Percentiles rank a stretch among this genome's conserved stretches.
These are phyloP conservation scores for Apocynum venetum DNA, from an alignment of 257 asterid genomes.

Conservation along the genomic window DNA sequence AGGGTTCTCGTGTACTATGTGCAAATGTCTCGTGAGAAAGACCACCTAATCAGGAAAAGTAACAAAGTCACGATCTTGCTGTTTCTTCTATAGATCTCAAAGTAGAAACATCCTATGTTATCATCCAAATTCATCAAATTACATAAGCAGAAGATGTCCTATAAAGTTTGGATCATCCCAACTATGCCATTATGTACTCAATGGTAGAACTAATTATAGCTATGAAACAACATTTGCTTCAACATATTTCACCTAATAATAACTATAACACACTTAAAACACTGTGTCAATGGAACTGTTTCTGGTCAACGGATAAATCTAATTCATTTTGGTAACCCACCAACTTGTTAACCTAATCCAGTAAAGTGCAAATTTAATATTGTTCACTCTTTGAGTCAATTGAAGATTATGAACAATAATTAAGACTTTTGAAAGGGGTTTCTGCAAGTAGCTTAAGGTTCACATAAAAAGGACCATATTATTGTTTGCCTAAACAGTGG, in stretches of 20 bases:
- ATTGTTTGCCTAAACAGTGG: no score
- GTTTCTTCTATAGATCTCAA: background rate
- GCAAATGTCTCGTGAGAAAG: background rate
- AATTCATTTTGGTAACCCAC: background rate
- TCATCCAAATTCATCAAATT: background rate
- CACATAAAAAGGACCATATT: background rate
- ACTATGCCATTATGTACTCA: no score
- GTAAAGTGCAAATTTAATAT: background rate
- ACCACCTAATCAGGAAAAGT: background rate
- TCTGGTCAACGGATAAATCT: no score
- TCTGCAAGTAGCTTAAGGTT: background rate
- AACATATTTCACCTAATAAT: no score
- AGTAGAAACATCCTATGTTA: background rate
- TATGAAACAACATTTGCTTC: no score
- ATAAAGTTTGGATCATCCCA: no score
- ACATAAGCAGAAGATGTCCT: background rate
- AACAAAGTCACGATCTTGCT: background rate
- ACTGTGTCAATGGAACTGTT: no score
- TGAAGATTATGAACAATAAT: no score
- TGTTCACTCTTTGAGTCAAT: background rate
- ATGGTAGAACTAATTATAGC: no score
- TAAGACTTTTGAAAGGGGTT: background rate
- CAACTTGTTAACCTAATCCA: background rate
- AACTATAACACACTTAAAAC: no score
- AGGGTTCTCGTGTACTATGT: background rate